Conservation (phyloP, 768 basidiomycete genomes). For the Termitomyces sp. region DNA sequence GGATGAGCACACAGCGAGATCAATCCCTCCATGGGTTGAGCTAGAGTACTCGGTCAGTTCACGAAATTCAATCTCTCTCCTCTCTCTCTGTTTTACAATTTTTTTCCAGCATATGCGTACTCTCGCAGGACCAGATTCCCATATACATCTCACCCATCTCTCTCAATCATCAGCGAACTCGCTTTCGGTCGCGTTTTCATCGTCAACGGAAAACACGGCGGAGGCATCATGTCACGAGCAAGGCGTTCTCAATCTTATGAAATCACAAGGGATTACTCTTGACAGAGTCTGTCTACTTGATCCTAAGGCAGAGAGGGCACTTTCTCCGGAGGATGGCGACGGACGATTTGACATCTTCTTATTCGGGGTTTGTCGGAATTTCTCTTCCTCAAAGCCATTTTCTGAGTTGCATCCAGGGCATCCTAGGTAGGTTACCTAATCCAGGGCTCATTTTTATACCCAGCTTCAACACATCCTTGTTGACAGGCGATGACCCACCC, state of each 20-base stretch:
- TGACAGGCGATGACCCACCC: conserved; percentile 88
- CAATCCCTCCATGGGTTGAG: conserved; percentile 86
- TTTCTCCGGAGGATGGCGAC: conserved; percentile 74
- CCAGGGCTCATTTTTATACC: no score
- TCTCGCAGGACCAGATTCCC: conserved; percentile 58
- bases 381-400: not conserved
- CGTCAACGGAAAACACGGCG: conserved; percentile 19
- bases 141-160: conserved; percentile 82
- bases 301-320: conserved; percentile 67
- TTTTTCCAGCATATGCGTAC: conserved; percentile 70
- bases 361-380: conserved; percentile 63
- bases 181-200: conserved; percentile 32
- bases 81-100: not conserved
- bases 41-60: conserved; percentile 77
- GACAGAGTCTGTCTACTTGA: conserved; percentile 88
- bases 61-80: conserved; percentile 1
- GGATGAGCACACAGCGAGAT: conserved; percentile 67
- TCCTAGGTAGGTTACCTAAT: conserved; percentile 38
- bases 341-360: conserved; percentile 82
- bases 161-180: conserved; percentile 63
- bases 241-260: conserved; percentile 59
- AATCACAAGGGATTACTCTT: conserved; percentile 30
- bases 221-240: conserved; percentile 40
- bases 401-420: conserved; percentile 37
- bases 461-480: not conserved